phyloP scores from a whole-genome alignment of 108 stramenopile genomes.

The Cyclotella cryptica region DNA sequence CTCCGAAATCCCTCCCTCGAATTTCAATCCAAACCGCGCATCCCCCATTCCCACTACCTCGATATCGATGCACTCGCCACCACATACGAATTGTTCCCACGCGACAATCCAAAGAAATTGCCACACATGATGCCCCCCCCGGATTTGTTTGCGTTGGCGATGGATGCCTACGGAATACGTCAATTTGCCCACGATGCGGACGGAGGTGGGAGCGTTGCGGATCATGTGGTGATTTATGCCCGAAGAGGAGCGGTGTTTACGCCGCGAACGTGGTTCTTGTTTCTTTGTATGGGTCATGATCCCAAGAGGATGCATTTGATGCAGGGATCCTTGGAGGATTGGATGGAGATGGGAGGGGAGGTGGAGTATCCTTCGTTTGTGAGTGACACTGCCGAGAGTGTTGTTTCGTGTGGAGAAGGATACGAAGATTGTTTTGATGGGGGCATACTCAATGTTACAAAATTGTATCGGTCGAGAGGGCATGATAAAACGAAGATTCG shows the following conservation, averaged over 20 bases:
- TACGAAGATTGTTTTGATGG: constrained; percentile 41
- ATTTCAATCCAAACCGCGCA: constrained; percentile 66
- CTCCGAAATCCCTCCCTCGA: constrained; percentile 53
- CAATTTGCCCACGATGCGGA: too few species aligned
- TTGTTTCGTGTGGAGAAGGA: not conserved
- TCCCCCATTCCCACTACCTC: constrained; percentile 61
- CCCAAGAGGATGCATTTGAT: constrained; percentile 57
- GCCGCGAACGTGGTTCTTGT: constrained; percentile 71
- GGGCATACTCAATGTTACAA: constrained; percentile 29
- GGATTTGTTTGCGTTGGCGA: constrained; percentile 62
- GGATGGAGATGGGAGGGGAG: constrained; percentile 61
- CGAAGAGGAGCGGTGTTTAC: constrained; percentile 58
- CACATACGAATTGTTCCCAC: constrained; percentile 25
- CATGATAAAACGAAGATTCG: constrained; percentile 34
- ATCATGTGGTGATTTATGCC: constrained; percentile 78
- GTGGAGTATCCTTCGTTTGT: constrained; percentile 52
- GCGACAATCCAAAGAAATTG: constrained; percentile 41
- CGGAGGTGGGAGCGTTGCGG: constrained; percentile 19
- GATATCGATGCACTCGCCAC: constrained; percentile 75
- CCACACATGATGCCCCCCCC: constrained; percentile 85
- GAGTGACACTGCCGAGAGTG: not conserved
- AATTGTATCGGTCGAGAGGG: constrained; percentile 43
- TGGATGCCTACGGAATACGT: constrained; percentile 73
- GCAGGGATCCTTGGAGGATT: constrained; percentile 80
- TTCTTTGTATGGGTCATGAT: constrained; percentile 79